Conservation (phyloP, 2,329 filamentous ascomycete genomes). For the Alternaria gaisen region DNA sequence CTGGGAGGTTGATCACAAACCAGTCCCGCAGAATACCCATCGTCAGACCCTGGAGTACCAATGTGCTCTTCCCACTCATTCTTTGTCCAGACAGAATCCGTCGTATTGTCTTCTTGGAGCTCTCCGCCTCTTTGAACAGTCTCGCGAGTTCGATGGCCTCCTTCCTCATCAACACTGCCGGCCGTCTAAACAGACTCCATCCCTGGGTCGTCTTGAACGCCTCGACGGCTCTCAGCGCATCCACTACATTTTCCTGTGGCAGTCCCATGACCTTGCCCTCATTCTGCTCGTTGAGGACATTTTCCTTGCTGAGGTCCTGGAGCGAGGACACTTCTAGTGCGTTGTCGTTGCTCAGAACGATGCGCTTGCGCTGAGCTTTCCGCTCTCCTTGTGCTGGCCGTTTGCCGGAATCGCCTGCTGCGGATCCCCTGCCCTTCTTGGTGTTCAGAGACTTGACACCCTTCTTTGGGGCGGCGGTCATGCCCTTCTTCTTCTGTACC, state of each 20-base stretch:
- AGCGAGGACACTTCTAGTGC: conserved; percentile 79
- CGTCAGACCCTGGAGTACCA: conserved; percentile 83
- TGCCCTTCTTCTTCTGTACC: conserved; percentile 38
- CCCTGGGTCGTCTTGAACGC: conserved; percentile 91
- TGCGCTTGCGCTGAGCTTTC: conserved; percentile 85
- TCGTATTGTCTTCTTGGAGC: conserved; percentile 66
- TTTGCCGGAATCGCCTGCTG: conserved; percentile 52
- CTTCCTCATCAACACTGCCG: conserved; percentile 77
- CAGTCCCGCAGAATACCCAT: conserved; percentile 84
- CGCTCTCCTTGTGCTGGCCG: conserved; percentile 79
- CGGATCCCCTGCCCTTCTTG: conserved; percentile 55
- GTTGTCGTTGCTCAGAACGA: conserved; percentile 93
- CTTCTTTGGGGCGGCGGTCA: conserved; percentile 43
- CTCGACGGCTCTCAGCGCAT: conserved; percentile 82
- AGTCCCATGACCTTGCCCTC: conserved; percentile 75
- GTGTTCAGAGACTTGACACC: conserved; percentile 53
- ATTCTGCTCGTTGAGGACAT: conserved; percentile 53
- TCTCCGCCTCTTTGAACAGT: conserved; percentile 60
- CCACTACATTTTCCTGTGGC: conserved; percentile 73
- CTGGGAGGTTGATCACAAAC: conserved; percentile 88
- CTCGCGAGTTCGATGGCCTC: conserved; percentile 79
- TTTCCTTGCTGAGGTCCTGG: conserved; percentile 67
- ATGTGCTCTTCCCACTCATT: conserved; percentile 84
- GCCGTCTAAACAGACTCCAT: conserved; percentile 86
- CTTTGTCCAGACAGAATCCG: conserved; percentile 77